A percentile compares a stretch with the other conserved stretches of the same genome.
Conservation (phyloP, 371 early-diverging fungal species). For the Rhizoclosmatium hyalinum region DNA sequence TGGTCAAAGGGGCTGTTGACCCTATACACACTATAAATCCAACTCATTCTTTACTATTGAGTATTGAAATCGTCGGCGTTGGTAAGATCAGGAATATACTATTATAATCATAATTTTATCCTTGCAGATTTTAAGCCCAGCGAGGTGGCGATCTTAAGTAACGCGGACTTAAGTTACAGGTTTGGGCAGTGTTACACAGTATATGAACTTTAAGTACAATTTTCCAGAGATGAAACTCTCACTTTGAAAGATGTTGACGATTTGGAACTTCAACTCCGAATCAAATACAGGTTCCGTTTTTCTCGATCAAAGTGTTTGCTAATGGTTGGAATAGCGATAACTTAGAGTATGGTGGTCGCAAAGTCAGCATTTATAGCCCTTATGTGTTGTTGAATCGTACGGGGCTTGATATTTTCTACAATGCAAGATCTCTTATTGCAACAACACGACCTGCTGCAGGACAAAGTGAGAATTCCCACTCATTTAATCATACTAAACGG, state of each 20-base stretch:
- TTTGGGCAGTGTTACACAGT: slow-evolving; percentile 39
- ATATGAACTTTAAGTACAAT: slow-evolving; percentile 49
- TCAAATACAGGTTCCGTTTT: slow-evolving; percentile 64
- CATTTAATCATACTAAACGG: neutral
- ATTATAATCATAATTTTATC: neutral
- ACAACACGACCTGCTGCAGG: slow-evolving; percentile 75
- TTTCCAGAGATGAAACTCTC: slow-evolving; percentile 72
- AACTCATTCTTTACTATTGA: slow-evolving; percentile 78
- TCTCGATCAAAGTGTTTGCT: neutral
- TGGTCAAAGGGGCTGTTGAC: slow-evolving; percentile 76
- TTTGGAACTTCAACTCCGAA: slow-evolving; percentile 70
- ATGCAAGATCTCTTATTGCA: slow-evolving; percentile 77
- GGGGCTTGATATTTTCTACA: slow-evolving; percentile 79
- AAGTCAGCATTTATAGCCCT: slow-evolving; percentile 68
- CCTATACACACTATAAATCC: slow-evolving; percentile 89
- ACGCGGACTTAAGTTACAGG: slow-evolving; percentile 66
- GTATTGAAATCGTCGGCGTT: slow-evolving; percentile 76
- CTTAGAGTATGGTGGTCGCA: slow-evolving; percentile 49
- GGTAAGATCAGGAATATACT: slow-evolving; percentile 41
- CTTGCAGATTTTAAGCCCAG: slow-evolving; percentile 65
- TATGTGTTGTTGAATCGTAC: slow-evolving; percentile 94
- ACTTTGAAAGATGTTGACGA: slow-evolving; percentile 73
- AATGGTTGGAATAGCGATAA: slow-evolving; percentile 36
- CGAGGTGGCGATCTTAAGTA: slow-evolving; percentile 83
- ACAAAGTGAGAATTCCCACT: slow-evolving; percentile 47